Base-by-base conservation (phyloP, 495 filamentous ascomycete species). In the Aspergillus coremiiformis region DNA sequence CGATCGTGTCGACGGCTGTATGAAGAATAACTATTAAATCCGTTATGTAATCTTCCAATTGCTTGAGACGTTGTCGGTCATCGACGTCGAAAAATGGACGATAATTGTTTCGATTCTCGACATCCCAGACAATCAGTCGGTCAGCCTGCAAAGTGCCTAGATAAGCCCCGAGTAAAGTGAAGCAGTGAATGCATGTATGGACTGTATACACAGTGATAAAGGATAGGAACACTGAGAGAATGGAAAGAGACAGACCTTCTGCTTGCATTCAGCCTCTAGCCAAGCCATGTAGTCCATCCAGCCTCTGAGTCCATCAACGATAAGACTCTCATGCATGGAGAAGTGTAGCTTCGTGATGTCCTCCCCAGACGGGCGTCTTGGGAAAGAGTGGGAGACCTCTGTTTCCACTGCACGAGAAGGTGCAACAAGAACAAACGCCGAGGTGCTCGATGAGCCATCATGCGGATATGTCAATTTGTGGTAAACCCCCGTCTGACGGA, bases 261-360 rank as follows among this genome's bases (percentile, higher is more conserved):
- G 10, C 22, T 55, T 44, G 20, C 26, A 17, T 19, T 55, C 37
- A 12, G 35, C 27, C 26, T 55, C 52, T 4, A 55, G n/a, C 52
- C 37, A 55, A 27, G 23, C 26, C 47, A 55, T 49, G 35, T 55
- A 55, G 0, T 55, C 52, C 47, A 50, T 44, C 52, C 52, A 55
- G 22, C 46, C 46, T 17, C n/a, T 24, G 12, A 49, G 39, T 22
- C 46, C 45, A 15, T 55, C 52, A 9, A 20, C 0, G n/a, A 55
- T 37, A 23, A 55, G 45, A 12, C 37, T 32, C 19, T 44, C 39
- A 27, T 55, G 52, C 0, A 55, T 33, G 1, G 37, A 12, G 12
- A 50, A 44, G 3, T 39, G 37, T 7, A 19, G 39, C 6, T 26
- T 37, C 29, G 44, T 45, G 5, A 22, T 27, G 20, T 45, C 26